Evolutionary conservation across 2,329 filamentous ascomycete genomes (phyloP).

Genomic region (Fusarium liriodendri): DNA sequence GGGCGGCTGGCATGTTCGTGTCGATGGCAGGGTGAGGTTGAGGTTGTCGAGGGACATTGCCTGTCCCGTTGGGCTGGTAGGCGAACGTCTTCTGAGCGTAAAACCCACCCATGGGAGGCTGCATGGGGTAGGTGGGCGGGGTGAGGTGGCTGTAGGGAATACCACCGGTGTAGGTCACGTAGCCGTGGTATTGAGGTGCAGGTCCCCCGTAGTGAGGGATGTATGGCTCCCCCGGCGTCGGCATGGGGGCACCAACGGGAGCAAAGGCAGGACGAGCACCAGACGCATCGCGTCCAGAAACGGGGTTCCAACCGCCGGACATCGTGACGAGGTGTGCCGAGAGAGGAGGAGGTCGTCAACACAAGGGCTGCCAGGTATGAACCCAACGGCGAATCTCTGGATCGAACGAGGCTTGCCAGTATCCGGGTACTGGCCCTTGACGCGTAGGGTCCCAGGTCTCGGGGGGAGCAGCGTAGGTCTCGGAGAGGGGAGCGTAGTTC

Average conservation of each 20-base stretch:
- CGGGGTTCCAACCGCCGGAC: constrained; percentile 55
- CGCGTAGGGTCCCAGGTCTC: constrained; percentile 44
- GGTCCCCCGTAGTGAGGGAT: constrained; percentile 52
- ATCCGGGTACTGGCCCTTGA: constrained; percentile 47
- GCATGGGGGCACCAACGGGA: constrained; percentile 49
- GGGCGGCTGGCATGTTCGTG: constrained; percentile 60
- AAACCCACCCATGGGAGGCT: constrained; percentile 40
- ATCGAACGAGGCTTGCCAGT: constrained; percentile 51
- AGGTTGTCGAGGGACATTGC: constrained; percentile 52
- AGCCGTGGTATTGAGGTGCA: constrained; percentile 34
- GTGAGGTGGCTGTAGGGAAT: constrained; percentile 14
- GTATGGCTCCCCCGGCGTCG: constrained; percentile 52
- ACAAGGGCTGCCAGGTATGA: constrained; percentile 51
- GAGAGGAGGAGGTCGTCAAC: constrained; percentile 20
- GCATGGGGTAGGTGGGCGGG: constrained; percentile 11
- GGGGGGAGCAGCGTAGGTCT: not conserved
- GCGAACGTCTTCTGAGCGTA: constrained; percentile 44
- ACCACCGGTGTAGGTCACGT: constrained; percentile 42
- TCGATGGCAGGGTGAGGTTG: constrained; percentile 57
- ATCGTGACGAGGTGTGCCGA: constrained; percentile 35
- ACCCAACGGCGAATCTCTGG: constrained; percentile 46
- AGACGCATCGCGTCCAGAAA: constrained; percentile 52
- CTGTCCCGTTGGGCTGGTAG: constrained; percentile 53
- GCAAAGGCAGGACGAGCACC: constrained; percentile 48
- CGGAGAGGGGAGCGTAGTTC: not conserved